Conservation (phyloP, 2,329 filamentous ascomycete species). For the Penicillium fuscoglaucum region DNA sequence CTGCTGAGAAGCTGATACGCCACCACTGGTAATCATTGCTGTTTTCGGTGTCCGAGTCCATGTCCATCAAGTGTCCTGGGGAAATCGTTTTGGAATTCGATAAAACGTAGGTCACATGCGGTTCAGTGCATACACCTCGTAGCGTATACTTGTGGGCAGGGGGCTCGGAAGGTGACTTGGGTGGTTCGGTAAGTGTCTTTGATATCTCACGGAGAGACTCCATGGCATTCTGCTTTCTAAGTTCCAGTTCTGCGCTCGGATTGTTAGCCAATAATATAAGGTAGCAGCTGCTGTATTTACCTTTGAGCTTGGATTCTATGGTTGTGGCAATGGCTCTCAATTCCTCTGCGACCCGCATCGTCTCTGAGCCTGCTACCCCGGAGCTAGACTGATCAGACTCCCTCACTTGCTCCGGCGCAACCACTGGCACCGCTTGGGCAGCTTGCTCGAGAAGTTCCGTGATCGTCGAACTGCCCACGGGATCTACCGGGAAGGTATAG, state of each 20-base stretch:
- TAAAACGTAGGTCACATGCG: constrained; percentile 59
- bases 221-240: constrained; percentile 42
- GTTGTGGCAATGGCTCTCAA: constrained; percentile 39
- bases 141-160: constrained; percentile 55
- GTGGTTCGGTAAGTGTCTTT: constrained; percentile 48
- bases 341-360: constrained; percentile 35
- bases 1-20: constrained; percentile 54
- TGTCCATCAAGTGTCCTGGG: constrained; percentile 32
- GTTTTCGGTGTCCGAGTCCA: constrained; percentile 27
- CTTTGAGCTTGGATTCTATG: constrained; percentile 44
- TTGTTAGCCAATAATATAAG: constrained; percentile 7
- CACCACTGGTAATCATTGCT: constrained; percentile 54
- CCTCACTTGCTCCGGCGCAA: constrained; percentile 26
- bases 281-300: constrained; percentile 23
- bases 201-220: constrained; percentile 47
- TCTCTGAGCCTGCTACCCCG: constrained; percentile 24
- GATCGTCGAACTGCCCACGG: constrained; percentile 25
- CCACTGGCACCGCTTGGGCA: constrained; percentile 32
- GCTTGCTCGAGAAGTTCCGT: constrained; percentile 40
- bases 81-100: constrained; percentile 34
- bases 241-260: constrained; percentile 42
- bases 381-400: constrained; percentile 16
- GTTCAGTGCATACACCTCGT: constrained; percentile 59
- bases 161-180: constrained; percentile 41
- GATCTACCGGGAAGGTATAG: constrained; percentile 29